Evolutionary conservation across 2,329 filamentous ascomycete genomes (phyloP).

Genomic region (Cladophialophora exuberans): DNA sequence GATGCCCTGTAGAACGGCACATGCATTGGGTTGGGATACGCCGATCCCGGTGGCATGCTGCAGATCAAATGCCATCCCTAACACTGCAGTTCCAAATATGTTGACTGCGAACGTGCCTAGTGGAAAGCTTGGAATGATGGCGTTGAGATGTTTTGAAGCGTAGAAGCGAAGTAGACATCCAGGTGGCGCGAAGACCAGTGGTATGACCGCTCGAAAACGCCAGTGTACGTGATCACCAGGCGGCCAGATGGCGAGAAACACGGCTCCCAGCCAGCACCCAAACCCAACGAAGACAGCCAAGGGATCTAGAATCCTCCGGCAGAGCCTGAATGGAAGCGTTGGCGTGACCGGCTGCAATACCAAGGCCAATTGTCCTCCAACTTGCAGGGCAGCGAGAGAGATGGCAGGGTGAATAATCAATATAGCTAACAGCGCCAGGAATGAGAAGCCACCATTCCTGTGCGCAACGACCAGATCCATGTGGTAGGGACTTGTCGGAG

Average conservation of each 20-base stretch:
- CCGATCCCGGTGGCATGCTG: slow-evolving; percentile 61
- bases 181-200: slow-evolving; percentile 75
- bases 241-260: slow-evolving; percentile 69
- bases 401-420: slow-evolving; percentile 69
- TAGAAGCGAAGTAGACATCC: slow-evolving; percentile 76
- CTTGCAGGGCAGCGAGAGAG: slow-evolving; percentile 66
- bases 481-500: slow-evolving; percentile 44
- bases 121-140: slow-evolving; percentile 66
- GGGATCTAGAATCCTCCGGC: slow-evolving; percentile 64
- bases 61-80: slow-evolving; percentile 76
- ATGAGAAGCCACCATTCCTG: slow-evolving; percentile 72
- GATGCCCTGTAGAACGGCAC: slow-evolving; percentile 65
- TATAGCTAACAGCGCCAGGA: slow-evolving; percentile 75
- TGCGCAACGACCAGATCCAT: slow-evolving; percentile 41
- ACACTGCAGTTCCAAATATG: slow-evolving; percentile 69
- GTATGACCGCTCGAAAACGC: slow-evolving; percentile 72
- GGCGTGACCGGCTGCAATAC: slow-evolving; percentile 61
- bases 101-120: slow-evolving; percentile 82
- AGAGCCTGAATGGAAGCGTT: slow-evolving; percentile 58
- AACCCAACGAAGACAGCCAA: slow-evolving; percentile 64
- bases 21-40: slow-evolving; percentile 51
- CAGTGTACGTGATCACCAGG: slow-evolving; percentile 62
- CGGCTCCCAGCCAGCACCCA: slow-evolving; percentile 73
- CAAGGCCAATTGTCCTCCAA: slow-evolving; percentile 73
- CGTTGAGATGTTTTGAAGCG: slow-evolving; percentile 68